These are phyloP conservation scores for Penicillium sp. DNA, from an alignment of 2,329 filamentous ascomycete genomes.

Conservation along the genomic window DNA sequence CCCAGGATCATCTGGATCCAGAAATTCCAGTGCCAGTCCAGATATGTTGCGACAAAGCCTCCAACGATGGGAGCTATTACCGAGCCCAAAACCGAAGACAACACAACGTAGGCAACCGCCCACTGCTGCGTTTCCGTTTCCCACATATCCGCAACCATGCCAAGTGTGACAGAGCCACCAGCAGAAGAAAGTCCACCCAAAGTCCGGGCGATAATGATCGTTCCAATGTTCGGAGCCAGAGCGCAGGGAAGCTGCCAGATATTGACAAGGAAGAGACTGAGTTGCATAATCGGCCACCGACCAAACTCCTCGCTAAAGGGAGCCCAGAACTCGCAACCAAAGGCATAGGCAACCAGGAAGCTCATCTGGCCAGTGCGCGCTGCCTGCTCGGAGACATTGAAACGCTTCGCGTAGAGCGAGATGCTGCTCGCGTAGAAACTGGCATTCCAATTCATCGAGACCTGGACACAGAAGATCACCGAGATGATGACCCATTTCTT, in stretches of 20 bases:
- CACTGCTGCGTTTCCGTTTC: slow-evolving; percentile 59
- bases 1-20: slow-evolving; percentile 65
- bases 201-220: slow-evolving; percentile 67
- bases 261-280: slow-evolving; percentile 73
- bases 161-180: slow-evolving; percentile 65
- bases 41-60: slow-evolving; percentile 52
- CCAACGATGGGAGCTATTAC: slow-evolving; percentile 52
- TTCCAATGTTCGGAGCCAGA: slow-evolving; percentile 69
- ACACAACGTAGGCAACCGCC: slow-evolving; percentile 62
- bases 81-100: slow-evolving; percentile 58
- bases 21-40: slow-evolving; percentile 62
- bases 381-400: slow-evolving; percentile 65
- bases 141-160: slow-evolving; percentile 66
- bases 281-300: slow-evolving; percentile 72
- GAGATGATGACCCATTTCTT: slow-evolving; percentile 71
- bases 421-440: slow-evolving; percentile 71
- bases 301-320: slow-evolving; percentile 84
- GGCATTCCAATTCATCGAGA: slow-evolving; percentile 77
- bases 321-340: slow-evolving; percentile 85
- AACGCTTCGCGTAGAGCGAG: slow-evolving; percentile 63
- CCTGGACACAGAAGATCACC: slow-evolving; percentile 69
- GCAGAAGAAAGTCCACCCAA: slow-evolving; percentile 65
- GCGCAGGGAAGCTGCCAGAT: slow-evolving; percentile 73
- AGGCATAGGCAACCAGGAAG: slow-evolving; percentile 76
- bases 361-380: slow-evolving; percentile 72